Conservation (phyloP, 208 protist species). For the Crithidia sp. region DNA sequence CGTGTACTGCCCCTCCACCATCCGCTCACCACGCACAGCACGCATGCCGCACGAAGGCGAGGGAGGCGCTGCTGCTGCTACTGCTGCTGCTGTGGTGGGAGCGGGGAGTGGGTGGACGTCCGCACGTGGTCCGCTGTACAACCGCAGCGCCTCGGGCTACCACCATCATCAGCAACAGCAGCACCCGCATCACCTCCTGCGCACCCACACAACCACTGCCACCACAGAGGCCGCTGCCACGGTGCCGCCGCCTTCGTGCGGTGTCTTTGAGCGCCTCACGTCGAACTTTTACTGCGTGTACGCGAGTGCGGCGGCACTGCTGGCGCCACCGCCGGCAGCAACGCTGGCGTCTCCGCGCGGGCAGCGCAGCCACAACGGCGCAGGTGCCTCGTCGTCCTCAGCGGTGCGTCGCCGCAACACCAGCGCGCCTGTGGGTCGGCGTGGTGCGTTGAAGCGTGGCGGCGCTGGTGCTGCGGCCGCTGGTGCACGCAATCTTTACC, state of each 20-base stretch:
- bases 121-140: slow-evolving; percentile 1
- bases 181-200: neutral
- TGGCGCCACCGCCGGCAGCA: neutral
- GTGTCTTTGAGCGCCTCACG: slow-evolving; percentile 48
- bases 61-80: neutral
- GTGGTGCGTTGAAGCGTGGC: neutral
- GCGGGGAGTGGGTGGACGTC: slow-evolving; percentile 1
- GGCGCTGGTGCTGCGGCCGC: neutral
- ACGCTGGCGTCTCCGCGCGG: slow-evolving; percentile 1
- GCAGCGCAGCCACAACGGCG: neutral
- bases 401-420: slow-evolving; percentile 5
- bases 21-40: slow-evolving; percentile 22
- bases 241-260: slow-evolving; percentile 14
- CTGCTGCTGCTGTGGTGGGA: neutral
- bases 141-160: slow-evolving; percentile 11
- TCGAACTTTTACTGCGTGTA: slow-evolving; percentile 45
- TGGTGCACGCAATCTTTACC: neutral
- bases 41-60: slow-evolving; percentile 4
- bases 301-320: slow-evolving; percentile 21
- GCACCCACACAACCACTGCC: neutral
- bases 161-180: neutral
- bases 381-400: neutral
- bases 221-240: neutral
- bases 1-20: slow-evolving; percentile 14
- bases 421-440: slow-evolving; percentile 10